Evolutionary conservation across 2,329 filamentous ascomycete species (phyloP), one percentile per base, ranked within the genome.

Genomic region (Epichloe glyceriae): DNA sequence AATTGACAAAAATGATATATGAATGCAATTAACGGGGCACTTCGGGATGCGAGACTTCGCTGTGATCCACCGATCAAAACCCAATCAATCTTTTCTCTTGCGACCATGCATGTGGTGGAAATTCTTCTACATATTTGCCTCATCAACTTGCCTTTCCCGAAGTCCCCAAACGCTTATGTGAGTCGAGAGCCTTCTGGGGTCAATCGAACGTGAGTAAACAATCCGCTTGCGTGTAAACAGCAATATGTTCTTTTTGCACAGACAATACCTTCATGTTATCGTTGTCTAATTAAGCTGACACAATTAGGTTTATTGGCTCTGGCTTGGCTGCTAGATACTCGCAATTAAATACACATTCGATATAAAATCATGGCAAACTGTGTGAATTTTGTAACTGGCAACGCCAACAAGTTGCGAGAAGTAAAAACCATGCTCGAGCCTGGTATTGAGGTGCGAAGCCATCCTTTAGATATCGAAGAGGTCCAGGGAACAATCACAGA

Each of bases 331-430:
- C 8, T 19, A 46, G 35, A 10, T 34, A 19, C 2, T 30, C 26
- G 26, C 2, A 30, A 45, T 45, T 22, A 2, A 11, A 19, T 17
- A 20, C 19, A 42, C 15, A 5, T 30, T 33, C 22, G 12, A 33
- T 2, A 26, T n/a, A 42, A 12, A 34, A 40, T 5, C 35, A 76
- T 76, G 71, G 65, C 70, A 46, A 64, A 64, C 4, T 61, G 66
- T 5, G 67, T 98, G 57, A 90, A 94, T 70, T 98, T 98, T 73
- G 95, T 98, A 64, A 97, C 91, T 2, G 86, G 91, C 68, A 98
- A 98, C 70, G 82, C 84, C 62, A 94, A 95, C 73, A 98, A 98
- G 73, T 78, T 98, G 51, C 73, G 76, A 52, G 93, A 98, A 72
- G 89, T 95, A 57, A 82, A 86, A 67, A 84, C 86, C 17, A 96